These are phyloP conservation scores for Plasmodium coatneyi DNA, from an alignment of 169 alveolate species.

Conservation along the genomic window DNA sequence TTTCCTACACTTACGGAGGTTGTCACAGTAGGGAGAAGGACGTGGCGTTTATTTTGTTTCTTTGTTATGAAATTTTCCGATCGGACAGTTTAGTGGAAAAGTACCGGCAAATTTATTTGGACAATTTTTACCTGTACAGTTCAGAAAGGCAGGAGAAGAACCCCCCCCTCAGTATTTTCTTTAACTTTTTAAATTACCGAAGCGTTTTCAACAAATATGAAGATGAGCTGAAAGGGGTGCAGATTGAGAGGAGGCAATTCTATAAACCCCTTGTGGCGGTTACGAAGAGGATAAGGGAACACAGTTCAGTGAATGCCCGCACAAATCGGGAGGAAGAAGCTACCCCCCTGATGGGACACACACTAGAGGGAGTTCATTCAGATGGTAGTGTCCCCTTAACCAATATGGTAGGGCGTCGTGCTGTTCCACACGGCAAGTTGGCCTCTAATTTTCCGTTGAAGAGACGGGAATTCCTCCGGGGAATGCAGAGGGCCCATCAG, in stretches of 20 bases:
- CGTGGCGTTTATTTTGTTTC: neutral
- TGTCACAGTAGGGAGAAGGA: neutral
- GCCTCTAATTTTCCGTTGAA: neutral
- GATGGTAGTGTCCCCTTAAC: neutral
- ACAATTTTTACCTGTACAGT: conserved; percentile 27
- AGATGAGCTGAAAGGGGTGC: conserved; percentile 18
- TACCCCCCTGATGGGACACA: neutral
- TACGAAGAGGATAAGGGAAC: neutral
- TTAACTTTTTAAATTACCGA: conserved; percentile 47
- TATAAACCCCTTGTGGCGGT: neutral
- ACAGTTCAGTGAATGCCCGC: neutral
- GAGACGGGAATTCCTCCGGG: neutral
- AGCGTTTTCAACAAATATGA: conserved; percentile 46
- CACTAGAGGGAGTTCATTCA: neutral
- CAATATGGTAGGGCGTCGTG: neutral
- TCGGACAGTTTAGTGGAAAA: conserved; percentile 22
- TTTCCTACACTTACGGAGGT: neutral
- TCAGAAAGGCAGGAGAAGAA: conserved; percentile 4
- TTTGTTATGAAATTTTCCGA: conserved; percentile 25
- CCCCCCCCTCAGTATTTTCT: neutral
- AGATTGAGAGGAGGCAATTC: conserved; percentile 11
- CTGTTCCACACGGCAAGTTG: neutral
- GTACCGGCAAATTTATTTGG: conserved; percentile 4
- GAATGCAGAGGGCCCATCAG: neutral
- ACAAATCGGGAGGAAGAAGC: neutral